Conservation (phyloP, 768 basidiomycete genomes). For the Tremella fuciformis region DNA sequence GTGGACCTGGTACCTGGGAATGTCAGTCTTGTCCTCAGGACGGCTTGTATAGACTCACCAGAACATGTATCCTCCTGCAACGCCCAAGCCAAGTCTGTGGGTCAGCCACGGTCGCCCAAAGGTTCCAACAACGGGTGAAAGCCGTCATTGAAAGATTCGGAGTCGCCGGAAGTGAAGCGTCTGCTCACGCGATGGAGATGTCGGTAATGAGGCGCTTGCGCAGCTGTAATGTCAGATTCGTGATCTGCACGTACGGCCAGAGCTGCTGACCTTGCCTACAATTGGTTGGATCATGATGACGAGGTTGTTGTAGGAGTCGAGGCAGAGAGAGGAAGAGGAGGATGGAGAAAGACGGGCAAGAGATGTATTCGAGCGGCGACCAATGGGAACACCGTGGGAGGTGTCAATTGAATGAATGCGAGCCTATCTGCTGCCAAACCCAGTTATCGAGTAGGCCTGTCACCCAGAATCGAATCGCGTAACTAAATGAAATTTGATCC, state of each 20-base stretch:
- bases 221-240: conserved; percentile 54
- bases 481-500: too few species aligned
- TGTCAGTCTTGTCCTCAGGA: background rate
- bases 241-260: background rate
- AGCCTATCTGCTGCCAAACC: too few species aligned
- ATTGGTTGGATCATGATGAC: conserved; percentile 79
- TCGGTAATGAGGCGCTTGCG: conserved; percentile 91
- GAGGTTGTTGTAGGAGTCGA: background rate
- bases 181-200: conserved; percentile 58
- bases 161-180: too few species aligned
- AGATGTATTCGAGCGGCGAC: too few species aligned
- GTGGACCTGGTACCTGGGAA: conserved; percentile 74
- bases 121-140: background rate
- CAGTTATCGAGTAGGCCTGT: too few species aligned
- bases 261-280: conserved; percentile 63
- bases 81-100: conserved; percentile 65
- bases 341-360: too few species aligned
- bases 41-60: conserved; percentile 61
- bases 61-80: conserved; percentile 70
- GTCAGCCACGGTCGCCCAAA: background rate
- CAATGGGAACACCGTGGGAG: too few species aligned
- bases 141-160: too few species aligned
- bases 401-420: too few species aligned
- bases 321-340: too few species aligned
- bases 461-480: too few species aligned